Evolutionary conservation across 1,284 basidiomycete genomes (phyloP).

Genomic region (Omphalotus olearius): DNA sequence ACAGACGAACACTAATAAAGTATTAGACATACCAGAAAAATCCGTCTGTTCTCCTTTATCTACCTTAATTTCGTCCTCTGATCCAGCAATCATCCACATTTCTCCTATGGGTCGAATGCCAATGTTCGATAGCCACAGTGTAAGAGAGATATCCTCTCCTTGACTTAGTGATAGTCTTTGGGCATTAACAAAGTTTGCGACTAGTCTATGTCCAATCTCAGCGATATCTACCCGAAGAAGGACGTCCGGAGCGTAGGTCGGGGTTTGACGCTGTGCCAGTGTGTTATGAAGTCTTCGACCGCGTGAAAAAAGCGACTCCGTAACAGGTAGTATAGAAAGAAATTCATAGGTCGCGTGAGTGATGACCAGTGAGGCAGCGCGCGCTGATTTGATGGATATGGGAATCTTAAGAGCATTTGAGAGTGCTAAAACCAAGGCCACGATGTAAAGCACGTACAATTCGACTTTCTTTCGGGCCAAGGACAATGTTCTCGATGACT

Average conservation of each 20-base stretch:
- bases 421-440: neutral
- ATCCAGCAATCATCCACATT: conserved; percentile 61
- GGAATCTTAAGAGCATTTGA: conserved; percentile 44
- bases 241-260: conserved; percentile 63
- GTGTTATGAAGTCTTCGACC: conserved; percentile 71
- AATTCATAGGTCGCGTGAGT: conserved; percentile 60
- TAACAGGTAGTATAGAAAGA: conserved; percentile 57
- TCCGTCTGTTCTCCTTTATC: conserved; percentile 11
- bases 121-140: conserved; percentile 56
- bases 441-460: conserved; percentile 36
- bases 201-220: conserved; percentile 54
- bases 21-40: conserved; percentile 11
- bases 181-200: conserved; percentile 52
- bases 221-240: conserved; percentile 54
- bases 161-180: conserved; percentile 47
- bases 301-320: conserved; percentile 57
- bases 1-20: neutral
- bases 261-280: conserved; percentile 56
- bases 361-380: conserved; percentile 48
- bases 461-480: conserved; percentile 55
- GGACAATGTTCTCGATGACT: conserved; percentile 48
- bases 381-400: conserved; percentile 50
- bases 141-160: conserved; percentile 56
- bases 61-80: conserved; percentile 61
- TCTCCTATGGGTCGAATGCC: conserved; percentile 56